phyloP scores from a whole-genome alignment of 208 protist species.

The Leishmania amazonensis region DNA sequence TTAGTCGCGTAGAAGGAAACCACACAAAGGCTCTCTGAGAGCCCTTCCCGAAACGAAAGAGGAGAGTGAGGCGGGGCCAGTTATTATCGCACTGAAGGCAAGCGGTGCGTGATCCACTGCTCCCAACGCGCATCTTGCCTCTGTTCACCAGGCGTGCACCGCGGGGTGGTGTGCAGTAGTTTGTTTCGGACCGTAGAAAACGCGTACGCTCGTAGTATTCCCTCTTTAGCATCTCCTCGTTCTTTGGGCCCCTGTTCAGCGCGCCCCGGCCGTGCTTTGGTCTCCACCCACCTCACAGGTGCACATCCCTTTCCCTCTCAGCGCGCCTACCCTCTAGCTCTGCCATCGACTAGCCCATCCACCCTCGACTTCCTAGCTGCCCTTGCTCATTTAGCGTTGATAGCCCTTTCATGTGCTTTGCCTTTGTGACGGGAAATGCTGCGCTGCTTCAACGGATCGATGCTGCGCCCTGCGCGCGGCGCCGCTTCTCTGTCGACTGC shows the following conservation, averaged over 20 bases:
- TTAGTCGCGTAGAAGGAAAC: neutral
- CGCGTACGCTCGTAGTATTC: neutral
- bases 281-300: neutral
- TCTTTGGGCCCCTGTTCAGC: neutral
- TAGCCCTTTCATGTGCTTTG: neutral
- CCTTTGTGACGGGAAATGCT: slow-evolving; percentile 24
- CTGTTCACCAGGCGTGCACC: neutral
- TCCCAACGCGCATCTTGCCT: neutral
- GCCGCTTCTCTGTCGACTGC: neutral
- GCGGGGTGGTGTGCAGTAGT: neutral
- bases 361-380: neutral
- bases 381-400: neutral
- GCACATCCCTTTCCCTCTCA: neutral
- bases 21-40: neutral
- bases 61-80: neutral
- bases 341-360: neutral
- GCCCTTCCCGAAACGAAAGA: neutral
- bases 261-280: neutral
- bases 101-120: neutral
- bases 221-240: neutral
- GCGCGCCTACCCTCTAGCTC: neutral
- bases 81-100: neutral
- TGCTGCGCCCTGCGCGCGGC: slow-evolving; percentile 13
- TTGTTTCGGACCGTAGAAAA: neutral
- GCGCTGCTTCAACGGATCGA: slow-evolving; percentile 39